These are phyloP conservation scores for Prunus kanzakura DNA, from an alignment of 306 rosid genomes.

Conservation along the genomic window DNA sequence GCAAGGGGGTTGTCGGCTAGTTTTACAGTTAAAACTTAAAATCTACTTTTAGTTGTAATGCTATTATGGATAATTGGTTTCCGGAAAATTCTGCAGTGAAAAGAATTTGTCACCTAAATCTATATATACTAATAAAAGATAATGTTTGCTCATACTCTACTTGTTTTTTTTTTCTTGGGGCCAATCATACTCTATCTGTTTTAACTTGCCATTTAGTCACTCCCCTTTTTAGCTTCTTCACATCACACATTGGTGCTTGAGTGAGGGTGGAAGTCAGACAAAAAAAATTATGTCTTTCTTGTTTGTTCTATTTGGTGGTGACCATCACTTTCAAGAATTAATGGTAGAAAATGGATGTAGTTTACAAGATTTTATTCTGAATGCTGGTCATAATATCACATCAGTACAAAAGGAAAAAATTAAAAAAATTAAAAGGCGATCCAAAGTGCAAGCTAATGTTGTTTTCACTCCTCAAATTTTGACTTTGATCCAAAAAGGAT, in stretches of 20 bases:
- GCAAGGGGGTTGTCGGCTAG: neutral
- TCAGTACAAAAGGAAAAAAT: constrained; percentile 6
- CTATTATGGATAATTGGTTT: neutral
- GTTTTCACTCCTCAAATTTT: neutral
- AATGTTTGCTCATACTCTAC: neutral
- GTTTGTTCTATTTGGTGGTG: constrained; percentile 3
- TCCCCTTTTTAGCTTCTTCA: neutral
- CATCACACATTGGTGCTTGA: neutral
- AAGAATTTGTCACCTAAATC: neutral
- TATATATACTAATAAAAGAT: neutral
- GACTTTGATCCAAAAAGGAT: neutral
- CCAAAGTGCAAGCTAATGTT: neutral
- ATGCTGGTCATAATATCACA: neutral
- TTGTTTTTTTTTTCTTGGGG: neutral
- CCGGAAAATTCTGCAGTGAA: neutral
- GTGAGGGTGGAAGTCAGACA: neutral
- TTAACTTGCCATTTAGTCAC: neutral
- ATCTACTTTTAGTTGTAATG: neutral
- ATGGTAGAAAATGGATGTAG: neutral
- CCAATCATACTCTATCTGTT: neutral
- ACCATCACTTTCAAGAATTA: neutral
- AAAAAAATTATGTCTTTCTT: neutral
- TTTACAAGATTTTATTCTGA: neutral
- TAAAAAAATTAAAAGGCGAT: neutral
- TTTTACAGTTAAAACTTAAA: neutral